Evolutionary conservation across 1,139 yeast genomes (phyloP).

Genomic region (Geotrichum cucujoidarum): DNA sequence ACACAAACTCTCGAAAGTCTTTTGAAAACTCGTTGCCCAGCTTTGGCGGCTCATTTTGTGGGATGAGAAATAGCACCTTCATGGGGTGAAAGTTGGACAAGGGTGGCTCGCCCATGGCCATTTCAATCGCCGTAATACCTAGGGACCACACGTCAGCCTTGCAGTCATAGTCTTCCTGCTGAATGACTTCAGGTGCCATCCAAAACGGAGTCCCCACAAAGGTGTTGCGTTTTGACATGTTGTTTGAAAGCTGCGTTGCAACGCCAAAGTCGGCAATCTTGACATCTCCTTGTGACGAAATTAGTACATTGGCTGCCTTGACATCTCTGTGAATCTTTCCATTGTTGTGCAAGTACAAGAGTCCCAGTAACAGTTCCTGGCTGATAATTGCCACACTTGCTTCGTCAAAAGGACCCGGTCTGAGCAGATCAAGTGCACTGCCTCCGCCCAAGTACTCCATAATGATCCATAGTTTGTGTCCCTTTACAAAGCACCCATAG

Average conservation of each 20-base stretch:
- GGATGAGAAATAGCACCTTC: constrained; percentile 64
- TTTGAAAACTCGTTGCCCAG: constrained; percentile 44
- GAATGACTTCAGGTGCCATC: constrained; percentile 97
- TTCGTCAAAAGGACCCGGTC: constrained; percentile 56
- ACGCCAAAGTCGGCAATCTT: constrained; percentile 96
- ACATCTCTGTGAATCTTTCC: constrained; percentile 81
- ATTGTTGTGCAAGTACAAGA: constrained; percentile 65
- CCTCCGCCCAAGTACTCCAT: constrained; percentile 83
- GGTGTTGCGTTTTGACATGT: constrained; percentile 72
- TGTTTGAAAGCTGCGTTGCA: constrained; percentile 79
- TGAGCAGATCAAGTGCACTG: constrained; percentile 59
- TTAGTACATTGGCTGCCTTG: constrained; percentile 75
- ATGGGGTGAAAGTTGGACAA: constrained; percentile 68
- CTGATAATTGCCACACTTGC: constrained; percentile 52
- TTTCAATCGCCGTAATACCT: constrained; percentile 84
- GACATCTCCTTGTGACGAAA: constrained; percentile 66
- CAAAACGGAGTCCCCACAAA: constrained; percentile 98
- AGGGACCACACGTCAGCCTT: constrained; percentile 95
- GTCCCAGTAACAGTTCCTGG: constrained; percentile 56
- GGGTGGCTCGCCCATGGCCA: constrained; percentile 83
- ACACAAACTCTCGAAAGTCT: constrained; percentile 58
- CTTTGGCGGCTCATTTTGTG: constrained; percentile 49
- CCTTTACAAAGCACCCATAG: constrained; percentile 74
- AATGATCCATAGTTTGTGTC: constrained; percentile 72
- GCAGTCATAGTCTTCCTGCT: constrained; percentile 80